phyloP scores from a whole-genome alignment of 768 basidiomycete genomes.

The Xanthoconium stramineum region DNA sequence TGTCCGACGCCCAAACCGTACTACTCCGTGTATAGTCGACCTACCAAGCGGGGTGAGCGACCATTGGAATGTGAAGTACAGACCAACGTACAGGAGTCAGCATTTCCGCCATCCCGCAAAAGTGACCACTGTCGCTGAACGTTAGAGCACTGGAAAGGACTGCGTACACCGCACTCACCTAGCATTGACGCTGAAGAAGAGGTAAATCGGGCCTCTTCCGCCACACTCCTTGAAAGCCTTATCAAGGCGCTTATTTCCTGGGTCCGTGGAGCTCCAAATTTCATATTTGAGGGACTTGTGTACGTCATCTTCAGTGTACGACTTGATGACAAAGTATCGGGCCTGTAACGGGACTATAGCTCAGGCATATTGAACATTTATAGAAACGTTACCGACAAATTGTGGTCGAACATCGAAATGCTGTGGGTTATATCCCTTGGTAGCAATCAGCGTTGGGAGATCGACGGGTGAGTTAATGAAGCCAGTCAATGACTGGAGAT shows the following conservation, averaged over 20 bases:
- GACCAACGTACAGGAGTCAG: slow-evolving; percentile 68
- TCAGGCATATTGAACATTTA: neutral
- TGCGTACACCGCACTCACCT: slow-evolving; percentile 40
- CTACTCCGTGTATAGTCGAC: slow-evolving; percentile 94
- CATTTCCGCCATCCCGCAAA: slow-evolving; percentile 99
- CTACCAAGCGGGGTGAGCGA: slow-evolving; percentile 28
- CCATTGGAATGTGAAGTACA: neutral
- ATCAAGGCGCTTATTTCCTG: slow-evolving; percentile 95
- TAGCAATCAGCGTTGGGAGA: slow-evolving; percentile 77
- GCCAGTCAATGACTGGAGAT: slow-evolving; percentile 40
- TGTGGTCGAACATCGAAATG: slow-evolving; percentile 78
- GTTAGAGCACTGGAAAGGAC: slow-evolving; percentile 8
- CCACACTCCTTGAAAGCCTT: slow-evolving; percentile 96
- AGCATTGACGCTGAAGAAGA: slow-evolving; percentile 98
- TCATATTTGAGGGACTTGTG: slow-evolving; percentile 98
- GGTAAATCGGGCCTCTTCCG: slow-evolving; percentile 90
- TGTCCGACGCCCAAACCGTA: slow-evolving; percentile 98
- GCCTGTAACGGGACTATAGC: slow-evolving; percentile 48
- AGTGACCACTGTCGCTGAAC: slow-evolving; percentile 68
- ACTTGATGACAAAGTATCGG: slow-evolving; percentile 96
- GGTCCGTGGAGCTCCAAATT: slow-evolving; percentile 96
- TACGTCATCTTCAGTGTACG: slow-evolving; percentile 98
- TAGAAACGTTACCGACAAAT: slow-evolving; percentile 51
- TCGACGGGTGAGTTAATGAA: slow-evolving; percentile 72
- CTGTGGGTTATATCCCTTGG: slow-evolving; percentile 88